Percentiles rank a stretch among this genome's conserved stretches.
Evolutionary conservation across 345 rosid genomes (phyloP).

Genomic region (Litchi chinensis): DNA sequence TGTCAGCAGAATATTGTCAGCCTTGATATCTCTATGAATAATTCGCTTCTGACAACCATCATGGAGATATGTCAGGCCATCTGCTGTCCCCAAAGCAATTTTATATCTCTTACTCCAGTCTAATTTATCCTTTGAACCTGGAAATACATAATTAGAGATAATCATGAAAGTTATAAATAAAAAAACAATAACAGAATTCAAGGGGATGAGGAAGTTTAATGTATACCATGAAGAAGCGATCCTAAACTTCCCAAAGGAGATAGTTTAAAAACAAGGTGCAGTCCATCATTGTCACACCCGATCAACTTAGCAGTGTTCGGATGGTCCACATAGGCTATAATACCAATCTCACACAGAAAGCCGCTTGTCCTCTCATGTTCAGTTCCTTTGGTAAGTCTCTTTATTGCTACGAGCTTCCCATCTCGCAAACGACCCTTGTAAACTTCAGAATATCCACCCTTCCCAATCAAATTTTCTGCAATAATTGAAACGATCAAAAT

Average conservation of each 20-base stretch:
- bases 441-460: constrained; percentile 92
- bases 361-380: constrained; percentile 59
- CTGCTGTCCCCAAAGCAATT: constrained; percentile 82
- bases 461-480: constrained; percentile 79
- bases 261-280: constrained; percentile 77
- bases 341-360: constrained; percentile 82
- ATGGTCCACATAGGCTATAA: constrained; percentile 86
- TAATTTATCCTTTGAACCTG: constrained; percentile 55
- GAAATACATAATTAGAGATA: constrained; percentile 18
- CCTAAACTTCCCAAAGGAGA: constrained; percentile 83
- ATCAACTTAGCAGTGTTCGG: constrained; percentile 86
- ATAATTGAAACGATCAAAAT: constrained; percentile 10
- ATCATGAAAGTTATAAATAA: neutral
- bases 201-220: constrained; percentile 6
- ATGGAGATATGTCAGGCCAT: constrained; percentile 87
- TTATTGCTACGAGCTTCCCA: constrained; percentile 76
- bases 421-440: constrained; percentile 66
- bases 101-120: constrained; percentile 85
- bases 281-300: constrained; percentile 78
- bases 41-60: constrained; percentile 78
- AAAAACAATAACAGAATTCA: neutral
- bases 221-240: constrained; percentile 74
- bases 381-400: constrained; percentile 72
- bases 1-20: constrained; percentile 87
- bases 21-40: constrained; percentile 96